Evolutionary conservation across 306 rosid genomes (phyloP).

Genomic region (Gleditsia sinensis): DNA sequence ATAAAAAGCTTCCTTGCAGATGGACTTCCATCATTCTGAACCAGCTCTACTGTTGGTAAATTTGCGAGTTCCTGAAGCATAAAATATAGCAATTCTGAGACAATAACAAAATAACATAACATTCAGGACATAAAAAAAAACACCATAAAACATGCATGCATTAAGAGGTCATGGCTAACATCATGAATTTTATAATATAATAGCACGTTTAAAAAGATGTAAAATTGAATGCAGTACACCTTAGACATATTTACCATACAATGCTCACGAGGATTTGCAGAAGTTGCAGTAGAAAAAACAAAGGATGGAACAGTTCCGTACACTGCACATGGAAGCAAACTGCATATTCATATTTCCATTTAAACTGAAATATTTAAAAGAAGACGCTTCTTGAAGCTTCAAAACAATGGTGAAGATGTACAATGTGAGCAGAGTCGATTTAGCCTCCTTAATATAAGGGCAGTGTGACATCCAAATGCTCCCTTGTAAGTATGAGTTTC

Average conservation of each 20-base stretch:
- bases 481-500: conserved; percentile 95
- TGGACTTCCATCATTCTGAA: conserved; percentile 96
- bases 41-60: conserved; percentile 68
- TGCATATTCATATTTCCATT: conserved; percentile 10
- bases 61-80: conserved; percentile 84
- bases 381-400: conserved; percentile 31
- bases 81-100: conserved; percentile 8
- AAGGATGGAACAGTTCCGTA: conserved; percentile 92
- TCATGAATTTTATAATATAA: background rate
- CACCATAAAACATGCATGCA: background rate
- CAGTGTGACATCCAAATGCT: conserved; percentile 96
- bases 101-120: conserved; percentile 16
- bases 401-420: conserved; percentile 32
- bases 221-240: conserved; percentile 15
- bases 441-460: conserved; percentile 81
- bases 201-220: conserved; percentile 12
- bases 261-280: conserved; percentile 86
- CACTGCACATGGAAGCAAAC: conserved; percentile 62
- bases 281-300: conserved; percentile 91
- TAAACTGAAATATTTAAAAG: conserved; percentile 25
- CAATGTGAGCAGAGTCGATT: conserved; percentile 82
- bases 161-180: conserved; percentile 12
- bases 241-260: conserved; percentile 68
- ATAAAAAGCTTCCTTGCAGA: conserved; percentile 80
- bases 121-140: conserved; percentile 14